These are phyloP conservation scores for Fusarium vanettenii DNA, from an alignment of 2,329 filamentous ascomycete genomes.

Conservation along the genomic window DNA sequence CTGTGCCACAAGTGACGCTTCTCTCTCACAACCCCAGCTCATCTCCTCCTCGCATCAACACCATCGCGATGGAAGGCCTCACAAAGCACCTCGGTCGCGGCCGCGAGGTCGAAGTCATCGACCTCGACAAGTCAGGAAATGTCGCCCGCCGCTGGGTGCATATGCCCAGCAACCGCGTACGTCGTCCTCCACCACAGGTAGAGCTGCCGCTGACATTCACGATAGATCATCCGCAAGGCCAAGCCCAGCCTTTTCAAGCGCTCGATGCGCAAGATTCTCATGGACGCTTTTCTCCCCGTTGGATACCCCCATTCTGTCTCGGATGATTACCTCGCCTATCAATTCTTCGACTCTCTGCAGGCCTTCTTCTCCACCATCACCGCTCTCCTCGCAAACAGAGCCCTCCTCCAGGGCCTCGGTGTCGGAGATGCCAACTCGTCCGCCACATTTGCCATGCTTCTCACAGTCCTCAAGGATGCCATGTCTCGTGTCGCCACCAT, in stretches of 20 bases:
- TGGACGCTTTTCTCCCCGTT: conserved; percentile 79
- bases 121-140: conserved; percentile 54
- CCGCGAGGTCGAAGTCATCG: conserved; percentile 47
- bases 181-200: background rate
- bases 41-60: conserved; percentile 2
- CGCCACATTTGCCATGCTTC: conserved; percentile 82
- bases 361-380: conserved; percentile 88
- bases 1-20: background rate
- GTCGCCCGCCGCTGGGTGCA: conserved; percentile 51
- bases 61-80: conserved; percentile 33
- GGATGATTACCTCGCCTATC: conserved; percentile 83
- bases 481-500: conserved; percentile 87
- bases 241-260: conserved; percentile 42
- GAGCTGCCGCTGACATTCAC: background rate
- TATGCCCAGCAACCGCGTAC: conserved; percentile 40
- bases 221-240: conserved; percentile 38
- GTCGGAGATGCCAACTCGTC: conserved; percentile 84
- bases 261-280: conserved; percentile 34
- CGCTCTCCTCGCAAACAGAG: conserved; percentile 81
- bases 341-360: conserved; percentile 79
- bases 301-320: conserved; percentile 92
- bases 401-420: conserved; percentile 82
- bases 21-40: background rate
- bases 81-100: conserved; percentile 39
- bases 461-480: conserved; percentile 85